phyloP scores from a whole-genome alignment of 202 grass and related monocot species.

The Elaeis oleifera region DNA sequence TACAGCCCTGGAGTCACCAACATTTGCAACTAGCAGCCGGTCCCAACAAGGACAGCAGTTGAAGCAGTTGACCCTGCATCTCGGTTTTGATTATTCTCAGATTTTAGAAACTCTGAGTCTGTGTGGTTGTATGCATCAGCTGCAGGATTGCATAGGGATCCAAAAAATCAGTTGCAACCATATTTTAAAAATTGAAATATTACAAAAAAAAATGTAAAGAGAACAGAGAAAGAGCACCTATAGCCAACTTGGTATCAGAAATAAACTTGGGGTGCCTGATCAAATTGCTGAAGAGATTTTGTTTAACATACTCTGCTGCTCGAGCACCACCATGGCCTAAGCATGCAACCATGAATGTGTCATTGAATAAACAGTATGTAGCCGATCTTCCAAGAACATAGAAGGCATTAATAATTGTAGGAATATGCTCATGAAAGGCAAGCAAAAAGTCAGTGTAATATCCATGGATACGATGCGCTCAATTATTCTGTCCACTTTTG shows the following conservation, averaged over 20 bases:
- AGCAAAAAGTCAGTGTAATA: no score
- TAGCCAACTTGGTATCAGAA: conserved; percentile 69
- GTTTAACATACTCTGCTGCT: conserved; percentile 85
- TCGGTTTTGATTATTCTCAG: conserved; percentile 76
- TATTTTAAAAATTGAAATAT: no score
- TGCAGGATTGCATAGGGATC: conserved; percentile 18
- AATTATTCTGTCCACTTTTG: no score
- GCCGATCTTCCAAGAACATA: no score
- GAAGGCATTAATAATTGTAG: no score
- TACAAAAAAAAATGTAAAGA: neutral
- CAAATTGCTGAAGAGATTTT: conserved; percentile 78
- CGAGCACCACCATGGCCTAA: conserved; percentile 84
- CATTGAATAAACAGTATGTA: neutral
- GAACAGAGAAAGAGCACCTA: conserved; percentile 36
- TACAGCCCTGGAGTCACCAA: conserved; percentile 83
- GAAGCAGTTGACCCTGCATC: conserved; percentile 85
- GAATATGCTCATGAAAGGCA: no score
- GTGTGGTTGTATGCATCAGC: conserved; percentile 84
- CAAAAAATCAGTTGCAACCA: no score
- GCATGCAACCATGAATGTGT: conserved; percentile 12
- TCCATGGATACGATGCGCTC: no score
- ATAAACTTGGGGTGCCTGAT: conserved; percentile 77
- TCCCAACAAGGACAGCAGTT: conserved; percentile 77
- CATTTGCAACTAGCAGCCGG: conserved; percentile 80
- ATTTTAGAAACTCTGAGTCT: conserved; percentile 76